A percentile compares a stretch with the other conserved stretches of the same genome.
phyloP scores from a whole-genome alignment of 345 rosid genomes.

The Gossypium raimondii region DNA sequence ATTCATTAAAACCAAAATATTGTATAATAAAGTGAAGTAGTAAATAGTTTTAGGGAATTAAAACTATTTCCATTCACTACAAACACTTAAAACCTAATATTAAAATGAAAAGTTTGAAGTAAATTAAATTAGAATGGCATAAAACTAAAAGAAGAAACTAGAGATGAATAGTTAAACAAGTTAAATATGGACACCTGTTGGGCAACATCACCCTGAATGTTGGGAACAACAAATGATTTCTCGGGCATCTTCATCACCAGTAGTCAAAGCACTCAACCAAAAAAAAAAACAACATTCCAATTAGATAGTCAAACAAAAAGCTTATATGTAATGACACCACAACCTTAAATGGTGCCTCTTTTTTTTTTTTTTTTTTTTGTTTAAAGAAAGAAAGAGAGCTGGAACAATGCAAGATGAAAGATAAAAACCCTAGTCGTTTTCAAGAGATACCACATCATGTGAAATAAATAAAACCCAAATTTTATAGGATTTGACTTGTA shows the following conservation, averaged over 20 bases:
- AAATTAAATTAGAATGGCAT: background rate
- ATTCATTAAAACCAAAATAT: too few relatives aligned
- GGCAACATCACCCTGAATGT: background rate
- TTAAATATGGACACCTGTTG: constrained; percentile 4
- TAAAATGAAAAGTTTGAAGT: too few relatives aligned
- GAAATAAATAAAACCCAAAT: background rate
- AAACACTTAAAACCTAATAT: too few relatives aligned
- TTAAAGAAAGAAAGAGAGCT: background rate
- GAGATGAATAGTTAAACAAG: background rate
- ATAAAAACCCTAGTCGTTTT: constrained; percentile 6
- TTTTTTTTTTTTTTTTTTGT: background rate
- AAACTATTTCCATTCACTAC: too few relatives aligned
- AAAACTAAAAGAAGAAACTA: background rate
- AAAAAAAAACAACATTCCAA: background rate
- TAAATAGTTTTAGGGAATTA: too few relatives aligned
- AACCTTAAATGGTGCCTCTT: constrained; percentile 4
- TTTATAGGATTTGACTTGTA: constrained; percentile 20
- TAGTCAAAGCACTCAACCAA: constrained; percentile 4
- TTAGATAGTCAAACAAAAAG: constrained; percentile 6
- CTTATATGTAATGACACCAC: background rate
- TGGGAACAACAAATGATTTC: background rate
- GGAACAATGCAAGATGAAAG: constrained; percentile 12
- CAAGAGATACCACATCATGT: constrained; percentile 20
- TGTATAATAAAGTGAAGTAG: too few relatives aligned
- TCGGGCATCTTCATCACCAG: background rate